Conservation (phyloP, 768 basidiomycete species). For the Hericium coralloides region DNA sequence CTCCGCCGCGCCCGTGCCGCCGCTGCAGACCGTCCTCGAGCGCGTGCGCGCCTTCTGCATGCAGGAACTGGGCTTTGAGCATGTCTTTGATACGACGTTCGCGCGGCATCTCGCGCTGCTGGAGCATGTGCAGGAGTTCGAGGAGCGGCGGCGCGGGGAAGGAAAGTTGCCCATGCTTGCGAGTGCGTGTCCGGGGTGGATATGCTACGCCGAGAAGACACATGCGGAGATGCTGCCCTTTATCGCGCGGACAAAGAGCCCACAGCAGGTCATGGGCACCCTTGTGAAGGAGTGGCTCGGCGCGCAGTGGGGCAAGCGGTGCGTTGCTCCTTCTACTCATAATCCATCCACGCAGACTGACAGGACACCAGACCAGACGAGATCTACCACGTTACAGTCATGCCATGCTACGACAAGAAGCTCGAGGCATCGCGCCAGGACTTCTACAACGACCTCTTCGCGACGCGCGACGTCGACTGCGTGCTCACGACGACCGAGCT, state of each 20-base stretch:
- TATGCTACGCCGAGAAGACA: slow-evolving; percentile 98
- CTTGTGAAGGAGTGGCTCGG: slow-evolving; percentile 88
- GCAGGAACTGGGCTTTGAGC: slow-evolving; percentile 61
- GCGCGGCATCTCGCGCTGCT: slow-evolving; percentile 77
- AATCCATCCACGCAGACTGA: background rate
- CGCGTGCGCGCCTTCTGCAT: slow-evolving; percentile 66
- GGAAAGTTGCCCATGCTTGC: slow-evolving; percentile 75
- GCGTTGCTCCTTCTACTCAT: slow-evolving; percentile 23
- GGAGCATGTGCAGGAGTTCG: slow-evolving; percentile 79
- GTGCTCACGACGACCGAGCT: slow-evolving; percentile 96
- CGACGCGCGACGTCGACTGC: slow-evolving; percentile 91
- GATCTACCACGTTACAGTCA: slow-evolving; percentile 94
- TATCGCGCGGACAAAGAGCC: slow-evolving; percentile 81
- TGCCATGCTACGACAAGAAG: slow-evolving; percentile 99
- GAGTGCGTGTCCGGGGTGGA: slow-evolving; percentile 97
- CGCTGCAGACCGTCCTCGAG: slow-evolving; percentile 53
- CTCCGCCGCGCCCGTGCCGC: slow-evolving; percentile 30
- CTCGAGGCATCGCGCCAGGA: slow-evolving; percentile 93
- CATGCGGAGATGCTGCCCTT: slow-evolving; percentile 91
- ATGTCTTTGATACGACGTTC: slow-evolving; percentile 92
- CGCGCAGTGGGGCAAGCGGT: slow-evolving; percentile 57
- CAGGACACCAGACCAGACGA: slow-evolving; percentile 54
- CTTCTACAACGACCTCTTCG: slow-evolving; percentile 75
- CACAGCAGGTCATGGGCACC: slow-evolving; percentile 91
- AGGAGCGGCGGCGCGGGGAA: slow-evolving; percentile 22